Percentiles rank a stretch among this genome's conserved stretches.
These are phyloP conservation scores for Pseudogymnoascus sp. DNA, from an alignment of 2,329 filamentous ascomycete species.

Conservation along the genomic window DNA sequence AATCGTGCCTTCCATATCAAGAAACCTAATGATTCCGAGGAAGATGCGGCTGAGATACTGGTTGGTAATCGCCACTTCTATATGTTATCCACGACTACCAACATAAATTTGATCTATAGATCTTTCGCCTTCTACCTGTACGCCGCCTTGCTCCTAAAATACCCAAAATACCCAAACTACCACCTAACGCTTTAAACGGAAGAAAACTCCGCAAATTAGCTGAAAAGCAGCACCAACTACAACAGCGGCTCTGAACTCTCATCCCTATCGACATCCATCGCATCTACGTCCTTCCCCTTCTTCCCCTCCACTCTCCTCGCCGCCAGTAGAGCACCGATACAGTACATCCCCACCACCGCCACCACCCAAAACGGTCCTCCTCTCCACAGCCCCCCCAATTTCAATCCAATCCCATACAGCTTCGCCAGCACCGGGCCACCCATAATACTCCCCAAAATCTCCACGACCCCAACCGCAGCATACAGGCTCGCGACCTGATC, in stretches of 20 bases:
- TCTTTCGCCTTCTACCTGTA: background rate
- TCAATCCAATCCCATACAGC: slow-evolving; percentile 20
- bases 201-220: background rate
- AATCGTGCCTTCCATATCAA: background rate
- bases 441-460: slow-evolving; percentile 18
- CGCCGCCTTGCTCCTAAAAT: background rate
- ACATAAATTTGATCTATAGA: background rate
- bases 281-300: background rate
- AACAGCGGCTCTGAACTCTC: background rate
- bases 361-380: slow-evolving; percentile 22
- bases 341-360: slow-evolving; percentile 9
- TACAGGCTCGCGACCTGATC: slow-evolving; percentile 22
- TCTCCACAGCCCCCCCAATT: slow-evolving; percentile 19
- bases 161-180: background rate
- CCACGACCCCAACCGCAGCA: slow-evolving; percentile 21
- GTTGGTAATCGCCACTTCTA: background rate
- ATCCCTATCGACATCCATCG: background rate
- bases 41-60: background rate
- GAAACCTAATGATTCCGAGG: background rate
- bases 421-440: slow-evolving; percentile 19
- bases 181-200: background rate
- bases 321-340: background rate
- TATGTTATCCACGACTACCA: background rate
- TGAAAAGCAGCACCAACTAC: background rate
- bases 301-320: background rate